These are phyloP conservation scores for Mortierella sp. DNA, from an alignment of 371 early-diverging fungal species.

Conservation along the genomic window DNA sequence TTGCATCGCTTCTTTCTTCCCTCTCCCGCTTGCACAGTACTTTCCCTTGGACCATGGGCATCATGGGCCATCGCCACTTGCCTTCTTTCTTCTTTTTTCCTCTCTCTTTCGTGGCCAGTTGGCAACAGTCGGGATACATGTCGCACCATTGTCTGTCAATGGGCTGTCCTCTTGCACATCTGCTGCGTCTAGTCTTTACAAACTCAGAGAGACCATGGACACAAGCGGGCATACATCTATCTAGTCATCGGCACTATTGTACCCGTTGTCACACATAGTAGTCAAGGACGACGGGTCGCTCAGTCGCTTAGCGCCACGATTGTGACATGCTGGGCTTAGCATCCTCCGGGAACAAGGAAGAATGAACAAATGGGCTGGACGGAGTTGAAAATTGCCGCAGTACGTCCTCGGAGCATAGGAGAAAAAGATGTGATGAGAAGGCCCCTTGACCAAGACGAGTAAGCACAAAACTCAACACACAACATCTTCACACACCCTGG, in stretches of 20 bases:
- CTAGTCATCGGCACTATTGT: background rate
- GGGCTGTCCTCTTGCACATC: background rate
- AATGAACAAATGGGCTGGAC: background rate
- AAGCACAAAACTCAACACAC: too few species aligned
- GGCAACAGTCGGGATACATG: background rate
- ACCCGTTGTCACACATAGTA: background rate
- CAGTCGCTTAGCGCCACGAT: background rate
- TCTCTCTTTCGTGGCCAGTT: background rate
- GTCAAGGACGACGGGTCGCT: background rate
- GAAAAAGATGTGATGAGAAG: background rate
- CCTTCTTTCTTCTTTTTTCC: background rate
- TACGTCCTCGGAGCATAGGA: background rate
- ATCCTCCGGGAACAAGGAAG: background rate
- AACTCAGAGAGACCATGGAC: background rate
- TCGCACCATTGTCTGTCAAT: background rate
- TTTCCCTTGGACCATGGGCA: background rate
- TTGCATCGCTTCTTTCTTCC: background rate
- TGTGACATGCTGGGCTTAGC: background rate
- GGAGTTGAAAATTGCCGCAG: constrained; percentile 1
- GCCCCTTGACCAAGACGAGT: background rate
- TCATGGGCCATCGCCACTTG: background rate
- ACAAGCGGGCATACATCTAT: background rate
- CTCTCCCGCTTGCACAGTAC: background rate
- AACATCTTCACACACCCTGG: background rate
- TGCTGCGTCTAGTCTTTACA: background rate